phyloP scores from a whole-genome alignment of 1,284 basidiomycete species.

The Amylostereum chailletii region DNA sequence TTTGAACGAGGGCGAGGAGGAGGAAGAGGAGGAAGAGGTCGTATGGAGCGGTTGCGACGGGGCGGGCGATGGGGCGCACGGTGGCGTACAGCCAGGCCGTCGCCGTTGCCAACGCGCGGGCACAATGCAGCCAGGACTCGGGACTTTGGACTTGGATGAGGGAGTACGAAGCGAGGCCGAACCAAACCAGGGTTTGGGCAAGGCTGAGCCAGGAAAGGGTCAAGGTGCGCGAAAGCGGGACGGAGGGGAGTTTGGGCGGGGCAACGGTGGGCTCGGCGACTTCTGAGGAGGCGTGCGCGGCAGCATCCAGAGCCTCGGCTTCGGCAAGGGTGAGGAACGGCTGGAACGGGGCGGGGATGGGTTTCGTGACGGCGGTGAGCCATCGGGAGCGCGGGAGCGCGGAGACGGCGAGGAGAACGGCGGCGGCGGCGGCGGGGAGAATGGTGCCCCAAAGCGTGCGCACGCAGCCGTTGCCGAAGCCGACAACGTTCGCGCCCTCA shows the following conservation, averaged over 20 bases:
- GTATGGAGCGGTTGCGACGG: constrained; percentile 37
- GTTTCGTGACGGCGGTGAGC: constrained; percentile 16
- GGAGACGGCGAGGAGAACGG: constrained; percentile 29
- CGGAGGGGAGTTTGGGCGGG: constrained; percentile 11
- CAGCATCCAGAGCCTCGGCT: constrained; percentile 40
- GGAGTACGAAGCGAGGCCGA: constrained; percentile 35
- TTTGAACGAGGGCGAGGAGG: constrained; percentile 30
- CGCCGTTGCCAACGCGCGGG: constrained; percentile 33
- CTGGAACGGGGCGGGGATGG: constrained; percentile 30
- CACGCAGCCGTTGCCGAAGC: constrained; percentile 43
- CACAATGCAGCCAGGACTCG: constrained; percentile 18
- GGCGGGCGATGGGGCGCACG: constrained; percentile 29
- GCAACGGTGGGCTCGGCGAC: constrained; percentile 10
- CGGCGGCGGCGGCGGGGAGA: constrained; percentile 40
- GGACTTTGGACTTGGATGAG: constrained; percentile 18
- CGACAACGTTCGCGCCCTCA: constrained; percentile 15
- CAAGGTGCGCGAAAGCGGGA: constrained; percentile 48
- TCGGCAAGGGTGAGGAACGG: constrained; percentile 48
- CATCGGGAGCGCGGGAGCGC: constrained; percentile 25
- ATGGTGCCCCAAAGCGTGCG: constrained; percentile 50
- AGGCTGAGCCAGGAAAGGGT: constrained; percentile 42
- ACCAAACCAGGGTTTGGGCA: constrained; percentile 40
- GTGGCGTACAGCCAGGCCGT: constrained; percentile 51
- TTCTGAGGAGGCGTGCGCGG: constrained; percentile 12
- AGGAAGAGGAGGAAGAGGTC: constrained; percentile 46